A percentile compares a stretch with the other conserved stretches of the same genome.
Conservation (phyloP, 176 grass and related monocot genomes). For the Guadua angustifolia region DNA sequence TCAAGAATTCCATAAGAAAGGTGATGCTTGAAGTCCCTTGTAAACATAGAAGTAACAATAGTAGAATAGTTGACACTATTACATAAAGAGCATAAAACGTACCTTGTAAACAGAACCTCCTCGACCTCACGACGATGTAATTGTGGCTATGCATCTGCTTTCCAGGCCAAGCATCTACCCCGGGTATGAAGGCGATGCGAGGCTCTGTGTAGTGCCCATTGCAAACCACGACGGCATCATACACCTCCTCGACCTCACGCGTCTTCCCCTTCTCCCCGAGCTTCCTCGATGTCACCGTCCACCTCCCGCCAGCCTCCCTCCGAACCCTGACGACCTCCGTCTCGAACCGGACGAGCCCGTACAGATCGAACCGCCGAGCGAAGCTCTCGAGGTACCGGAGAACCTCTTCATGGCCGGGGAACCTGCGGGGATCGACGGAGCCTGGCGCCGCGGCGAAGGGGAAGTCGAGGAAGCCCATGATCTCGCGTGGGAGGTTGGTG, state of each 20-base stretch:
- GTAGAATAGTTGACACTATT: too few species aligned
- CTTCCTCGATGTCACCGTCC: constrained; percentile 71
- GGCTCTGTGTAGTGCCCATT: constrained; percentile 72
- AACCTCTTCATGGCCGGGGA: constrained; percentile 79
- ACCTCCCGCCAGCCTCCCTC: constrained; percentile 48
- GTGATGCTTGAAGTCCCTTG: too few species aligned
- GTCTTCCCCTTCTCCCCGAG: constrained; percentile 36
- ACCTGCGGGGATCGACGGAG: constrained; percentile 57
- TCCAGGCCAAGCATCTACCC: constrained; percentile 63
- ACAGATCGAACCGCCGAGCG: constrained; percentile 61
- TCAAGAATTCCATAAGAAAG: too few species aligned
- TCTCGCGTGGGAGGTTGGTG: constrained; percentile 83
- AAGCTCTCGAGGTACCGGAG: constrained; percentile 84
- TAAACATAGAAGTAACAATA: too few species aligned
- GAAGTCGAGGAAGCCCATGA: constrained; percentile 89
- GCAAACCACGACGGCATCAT: constrained; percentile 73
- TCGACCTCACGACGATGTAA: too few species aligned
- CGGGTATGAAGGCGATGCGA: constrained; percentile 58
- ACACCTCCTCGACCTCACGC: constrained; percentile 47
- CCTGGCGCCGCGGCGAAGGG: constrained; percentile 48
- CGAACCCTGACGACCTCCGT: constrained; percentile 61
- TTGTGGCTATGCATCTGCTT: constrained; percentile 2
- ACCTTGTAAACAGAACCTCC: too few species aligned
- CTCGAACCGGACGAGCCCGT: constrained; percentile 59
- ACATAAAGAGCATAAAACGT: too few species aligned